Evolutionary conservation across 2,329 filamentous ascomycete genomes (phyloP), one percentile per base, ranked within the genome.

Genomic region (Diaporthe sp.): DNA sequence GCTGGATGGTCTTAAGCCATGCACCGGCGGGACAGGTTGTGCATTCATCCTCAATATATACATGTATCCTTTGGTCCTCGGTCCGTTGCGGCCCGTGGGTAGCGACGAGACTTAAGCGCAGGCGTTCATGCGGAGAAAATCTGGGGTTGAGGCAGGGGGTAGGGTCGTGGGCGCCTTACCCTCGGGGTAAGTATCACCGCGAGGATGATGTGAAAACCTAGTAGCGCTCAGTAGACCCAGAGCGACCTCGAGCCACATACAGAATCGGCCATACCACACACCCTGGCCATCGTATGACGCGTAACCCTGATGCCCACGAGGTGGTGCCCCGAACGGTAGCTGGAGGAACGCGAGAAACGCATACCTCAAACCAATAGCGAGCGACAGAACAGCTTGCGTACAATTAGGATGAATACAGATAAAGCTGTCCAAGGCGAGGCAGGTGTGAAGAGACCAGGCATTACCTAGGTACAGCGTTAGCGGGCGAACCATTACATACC

Each of bases 181-280:
- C 39, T 74, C 74, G 74, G 74, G 62, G 44, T 76, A 76, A 53
- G 60, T 76, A 57, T 25, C 44, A 39, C 74, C 74, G 74, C 49
- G 71, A 67, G 61, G 44, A 67, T 51, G 61, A 51, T 37, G 19
- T 67, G 61, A 10, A 67, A 67, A 37, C 44, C 44, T 51, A 28
- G 61, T 67, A 67, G 61, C 61, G 61, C 61, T 51, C 39, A 51
- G 61, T 51, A 31, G 17, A 31, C 61, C 42, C 42, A 49, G 25
- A 65, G n/a, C 28, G 3, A 49, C 39, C 39, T 65, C 39, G 25
- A 46, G 25, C 61, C 60, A 46, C 61, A 65, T 15, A 22, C 28
- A 67, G 12, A 4, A 34, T 25, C 13, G 28, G 44, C 28, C 44
- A 25, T 49, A 19, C 42, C 12, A 67, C 28, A n/a, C 28, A 37